A percentile compares a stretch with the other conserved stretches of the same genome.
These are phyloP conservation scores for Zizania palustris DNA, from an alignment of 202 grass and related monocot species.

Conservation along the genomic window DNA sequence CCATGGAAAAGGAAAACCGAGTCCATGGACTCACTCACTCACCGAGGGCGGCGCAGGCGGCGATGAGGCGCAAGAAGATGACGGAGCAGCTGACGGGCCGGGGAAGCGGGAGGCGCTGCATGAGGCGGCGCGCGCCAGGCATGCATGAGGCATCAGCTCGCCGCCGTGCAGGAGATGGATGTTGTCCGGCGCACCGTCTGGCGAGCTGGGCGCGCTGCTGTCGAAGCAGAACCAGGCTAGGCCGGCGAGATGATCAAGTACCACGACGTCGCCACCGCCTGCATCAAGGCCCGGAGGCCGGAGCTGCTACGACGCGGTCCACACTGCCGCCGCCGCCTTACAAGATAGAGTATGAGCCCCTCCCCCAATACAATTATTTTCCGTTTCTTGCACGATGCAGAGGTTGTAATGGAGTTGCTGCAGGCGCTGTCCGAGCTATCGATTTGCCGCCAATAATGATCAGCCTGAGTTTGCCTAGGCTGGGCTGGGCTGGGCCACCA, in stretches of 20 bases:
- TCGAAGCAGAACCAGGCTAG: constrained; percentile 77
- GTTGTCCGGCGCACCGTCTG: constrained; percentile 44
- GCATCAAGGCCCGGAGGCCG: constrained; percentile 91
- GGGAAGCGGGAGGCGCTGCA: constrained; percentile 86
- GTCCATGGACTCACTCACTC: constrained; percentile 48
- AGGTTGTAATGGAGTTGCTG: constrained; percentile 76
- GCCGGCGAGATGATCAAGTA: constrained; percentile 76
- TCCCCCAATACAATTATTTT: too few species aligned
- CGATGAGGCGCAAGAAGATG: constrained; percentile 88
- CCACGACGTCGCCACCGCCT: constrained; percentile 68
- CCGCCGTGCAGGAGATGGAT: constrained; percentile 59
- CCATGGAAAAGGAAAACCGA: constrained; percentile 4
- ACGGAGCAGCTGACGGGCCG: constrained; percentile 92
- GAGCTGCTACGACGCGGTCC: constrained; percentile 87
- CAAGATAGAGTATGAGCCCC: too few species aligned
- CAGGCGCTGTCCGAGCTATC: constrained; percentile 70
- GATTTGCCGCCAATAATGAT: constrained; percentile 48
- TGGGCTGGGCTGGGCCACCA: too few species aligned
- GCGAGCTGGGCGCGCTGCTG: constrained; percentile 55
- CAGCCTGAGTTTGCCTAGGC: too few species aligned
- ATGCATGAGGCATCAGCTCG: too few species aligned
- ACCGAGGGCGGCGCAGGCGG: constrained; percentile 39
- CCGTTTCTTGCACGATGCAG: constrained; percentile 36
- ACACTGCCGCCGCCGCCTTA: constrained; percentile 63
- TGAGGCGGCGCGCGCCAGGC: constrained; percentile 69